Percentiles rank a stretch among this genome's conserved stretches.
These are phyloP conservation scores for Serpula lacrymans DNA, from an alignment of 768 basidiomycete species.

Conservation along the genomic window DNA sequence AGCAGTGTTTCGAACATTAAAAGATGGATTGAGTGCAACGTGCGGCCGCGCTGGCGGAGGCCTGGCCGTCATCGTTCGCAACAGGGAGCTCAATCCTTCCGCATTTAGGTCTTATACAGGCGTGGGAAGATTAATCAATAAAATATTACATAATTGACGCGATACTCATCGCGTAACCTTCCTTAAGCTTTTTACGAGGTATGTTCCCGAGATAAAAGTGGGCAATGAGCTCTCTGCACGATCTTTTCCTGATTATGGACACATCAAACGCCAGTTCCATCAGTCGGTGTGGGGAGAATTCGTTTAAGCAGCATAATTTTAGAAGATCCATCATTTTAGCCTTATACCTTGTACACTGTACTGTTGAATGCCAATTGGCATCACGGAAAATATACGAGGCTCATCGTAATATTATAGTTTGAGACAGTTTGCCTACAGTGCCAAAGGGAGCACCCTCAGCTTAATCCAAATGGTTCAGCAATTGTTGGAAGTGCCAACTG, in stretches of 20 bases:
- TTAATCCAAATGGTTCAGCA: conserved; percentile 24
- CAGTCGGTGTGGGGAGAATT: no score
- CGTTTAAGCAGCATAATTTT: no score
- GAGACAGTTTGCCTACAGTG: conserved; percentile 12
- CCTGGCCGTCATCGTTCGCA: conserved; percentile 45
- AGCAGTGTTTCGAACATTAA: conserved; percentile 41
- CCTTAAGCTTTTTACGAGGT: no score
- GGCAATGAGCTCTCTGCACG: no score
- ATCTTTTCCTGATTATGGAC: no score
- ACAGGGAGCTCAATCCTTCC: conserved; percentile 10
- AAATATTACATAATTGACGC: no score
- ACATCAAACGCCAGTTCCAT: no score
- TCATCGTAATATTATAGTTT: conserved; percentile 11
- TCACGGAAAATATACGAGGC: conserved; percentile 27
- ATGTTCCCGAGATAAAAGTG: no score
- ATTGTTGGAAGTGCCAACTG: conserved; percentile 18
- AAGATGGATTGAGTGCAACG: conserved; percentile 54
- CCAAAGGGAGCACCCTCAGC: conserved; percentile 11
- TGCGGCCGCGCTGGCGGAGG: conserved; percentile 75
- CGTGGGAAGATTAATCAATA: conserved; percentile 1
- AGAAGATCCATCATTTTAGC: no score
- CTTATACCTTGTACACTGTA: conserved; percentile 32
- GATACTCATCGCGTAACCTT: no score
- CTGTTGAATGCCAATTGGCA: conserved; percentile 23
- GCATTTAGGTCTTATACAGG: neutral